Base-by-base conservation (phyloP, 2,329 filamentous ascomycete species). In the Diaporthe helianthi region DNA sequence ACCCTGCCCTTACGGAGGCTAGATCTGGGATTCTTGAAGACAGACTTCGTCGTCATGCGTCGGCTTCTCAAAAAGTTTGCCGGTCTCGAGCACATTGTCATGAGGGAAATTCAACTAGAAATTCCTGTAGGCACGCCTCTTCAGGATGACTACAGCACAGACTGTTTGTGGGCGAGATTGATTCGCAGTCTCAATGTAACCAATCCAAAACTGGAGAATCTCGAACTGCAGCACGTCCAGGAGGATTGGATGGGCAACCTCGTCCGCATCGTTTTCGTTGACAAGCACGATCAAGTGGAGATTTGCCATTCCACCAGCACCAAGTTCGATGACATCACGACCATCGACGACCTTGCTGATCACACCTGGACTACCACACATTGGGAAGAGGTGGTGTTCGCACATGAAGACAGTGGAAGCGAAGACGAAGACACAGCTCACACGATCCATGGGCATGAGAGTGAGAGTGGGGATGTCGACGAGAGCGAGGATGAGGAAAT, bases 161-260 rank as follows among this genome's bases (percentile, higher is more conserved):
- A 51, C 41, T 54, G 60, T 26, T 19, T 52, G 36, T 71, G 69
- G 69, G 54, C 61, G 22, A 69, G 19, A 12, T 46, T 69, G 38
- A 52, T 71, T 7, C 60, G 66, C 12, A 26, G 17, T 4, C 54
- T 71, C 2, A 49, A 26, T 9, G 9, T 13, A 1, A 26, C 26
- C 15, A 38, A 44, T 13, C 69, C 60, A 8, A 66, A 51, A 2
- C 60, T 71, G 12, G 54, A 36, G 22, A 52, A 51, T 2, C 15
- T 71, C 7, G 44, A 22, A 8, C 47, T 69, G 15, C 2, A 15
- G 24, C 17, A 24, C 46, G 47, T 67, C 41, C 41, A 9, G 15
- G n/a, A 63, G 15, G 41, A 13, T 9, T 2, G 6, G 49, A 9
- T 7, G 22, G 36, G 47, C 36, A 31, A 6, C 13, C 15, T 13